Conservation (phyloP, 495 filamentous ascomycete species). For the Massariosphaeria phaeospora region DNA sequence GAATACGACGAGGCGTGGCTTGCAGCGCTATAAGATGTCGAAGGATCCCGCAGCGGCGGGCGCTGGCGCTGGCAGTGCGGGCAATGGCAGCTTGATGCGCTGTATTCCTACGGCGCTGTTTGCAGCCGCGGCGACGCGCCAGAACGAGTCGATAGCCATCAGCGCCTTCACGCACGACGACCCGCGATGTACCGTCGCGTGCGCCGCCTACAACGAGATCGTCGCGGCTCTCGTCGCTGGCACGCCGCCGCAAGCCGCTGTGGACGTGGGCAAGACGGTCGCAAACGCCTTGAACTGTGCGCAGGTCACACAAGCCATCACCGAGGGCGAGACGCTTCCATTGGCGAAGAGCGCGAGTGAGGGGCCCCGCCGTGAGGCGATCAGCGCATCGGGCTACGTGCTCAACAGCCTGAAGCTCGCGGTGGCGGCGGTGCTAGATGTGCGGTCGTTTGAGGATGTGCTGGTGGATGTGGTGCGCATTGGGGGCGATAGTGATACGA, state of each 20-base stretch:
- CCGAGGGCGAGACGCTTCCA: not conserved
- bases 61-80: conserved; percentile 13
- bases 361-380: conserved; percentile 2
- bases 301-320: conserved; percentile 8
- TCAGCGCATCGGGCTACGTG: conserved; percentile 15
- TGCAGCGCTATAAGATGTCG: conserved; percentile 4
- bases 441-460: conserved; percentile 19
- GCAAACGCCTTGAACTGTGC: conserved; percentile 9
- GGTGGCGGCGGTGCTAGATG: conserved; percentile 20
- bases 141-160: conserved; percentile 16
- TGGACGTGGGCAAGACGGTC: conserved; percentile 1
- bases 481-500: conserved; percentile 28
- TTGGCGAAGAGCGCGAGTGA: conserved; percentile 5
- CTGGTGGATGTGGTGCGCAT: conserved; percentile 26
- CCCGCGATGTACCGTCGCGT: conserved; percentile 19
- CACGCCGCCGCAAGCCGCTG: conserved; percentile 2
- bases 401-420: conserved; percentile 14
- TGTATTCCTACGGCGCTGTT: conserved; percentile 26
- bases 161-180: conserved; percentile 28
- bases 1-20: conserved; percentile 8
- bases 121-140: not conserved
- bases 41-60: not conserved
- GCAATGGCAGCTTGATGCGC: conserved; percentile 31
- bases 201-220: conserved; percentile 29
- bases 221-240: conserved; percentile 18